phyloP scores from a whole-genome alignment of 768 basidiomycete genomes.

The Austroboletus eburneus region DNA sequence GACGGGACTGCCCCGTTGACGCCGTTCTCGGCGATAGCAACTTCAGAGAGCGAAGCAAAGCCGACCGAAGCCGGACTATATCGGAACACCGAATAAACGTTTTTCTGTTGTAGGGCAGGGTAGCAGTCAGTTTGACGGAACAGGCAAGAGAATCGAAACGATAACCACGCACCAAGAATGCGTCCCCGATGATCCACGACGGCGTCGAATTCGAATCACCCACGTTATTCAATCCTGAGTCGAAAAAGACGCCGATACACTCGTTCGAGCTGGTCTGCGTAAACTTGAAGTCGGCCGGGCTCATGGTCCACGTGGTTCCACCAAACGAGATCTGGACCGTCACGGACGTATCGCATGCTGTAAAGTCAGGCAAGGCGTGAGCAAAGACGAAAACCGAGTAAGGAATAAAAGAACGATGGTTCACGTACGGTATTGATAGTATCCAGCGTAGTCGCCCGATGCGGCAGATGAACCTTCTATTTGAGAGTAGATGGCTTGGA shows the following conservation, averaged over 20 bases:
- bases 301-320: constrained; percentile 43
- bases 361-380: neutral
- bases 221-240: constrained; percentile 25
- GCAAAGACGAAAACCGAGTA: neutral
- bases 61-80: constrained; percentile 48
- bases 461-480: constrained; percentile 41
- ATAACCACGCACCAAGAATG: constrained; percentile 33
- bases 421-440: constrained; percentile 42
- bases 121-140: neutral
- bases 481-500: constrained; percentile 41
- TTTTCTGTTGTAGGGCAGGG: constrained; percentile 38
- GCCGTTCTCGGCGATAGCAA: constrained; percentile 24
- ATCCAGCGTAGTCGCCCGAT: constrained; percentile 38
- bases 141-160: no score
- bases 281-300: constrained; percentile 44
- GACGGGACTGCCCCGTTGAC: constrained; percentile 41
- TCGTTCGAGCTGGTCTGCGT: constrained; percentile 33
- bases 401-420: neutral
- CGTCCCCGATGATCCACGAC: constrained; percentile 53
- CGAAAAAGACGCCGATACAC: constrained; percentile 56
- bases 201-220: constrained; percentile 31
- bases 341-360: constrained; percentile 37
- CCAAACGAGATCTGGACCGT: constrained; percentile 43
- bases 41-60: constrained; percentile 42
- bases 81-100: constrained; percentile 54